Percentiles rank a stretch among this genome's conserved stretches.
These are phyloP conservation scores for Physcomitrellopsis africana DNA, from an alignment of 225 moss, liverwort and hornwort species.

Conservation along the genomic window DNA sequence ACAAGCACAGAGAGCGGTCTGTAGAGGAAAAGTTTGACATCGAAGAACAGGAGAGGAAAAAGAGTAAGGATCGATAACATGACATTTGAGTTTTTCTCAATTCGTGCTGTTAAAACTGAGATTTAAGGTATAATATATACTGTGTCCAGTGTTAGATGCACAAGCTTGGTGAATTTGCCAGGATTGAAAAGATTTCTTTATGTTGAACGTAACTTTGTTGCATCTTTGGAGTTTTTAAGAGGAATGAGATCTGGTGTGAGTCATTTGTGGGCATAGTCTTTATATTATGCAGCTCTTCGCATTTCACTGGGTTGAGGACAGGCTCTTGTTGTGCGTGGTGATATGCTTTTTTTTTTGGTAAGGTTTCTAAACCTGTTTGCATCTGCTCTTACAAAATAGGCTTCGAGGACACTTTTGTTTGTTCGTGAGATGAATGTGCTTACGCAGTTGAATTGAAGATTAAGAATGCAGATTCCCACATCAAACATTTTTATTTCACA, in stretches of 20 bases:
- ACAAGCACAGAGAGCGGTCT: constrained; percentile 40
- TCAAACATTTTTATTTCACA: too few species aligned
- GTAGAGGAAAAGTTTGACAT: constrained; percentile 25
- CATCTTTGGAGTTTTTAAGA: constrained; percentile 66
- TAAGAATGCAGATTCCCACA: too few species aligned
- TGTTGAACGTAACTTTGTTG: constrained; percentile 42
- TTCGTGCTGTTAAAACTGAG: constrained; percentile 21
- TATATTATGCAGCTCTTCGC: constrained; percentile 45
- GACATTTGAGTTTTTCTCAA: constrained; percentile 29
- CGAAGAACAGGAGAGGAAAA: constrained; percentile 30
- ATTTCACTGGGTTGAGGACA: constrained; percentile 55
- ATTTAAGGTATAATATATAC: neutral
- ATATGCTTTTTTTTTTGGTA: too few species aligned
- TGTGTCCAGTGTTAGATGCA: too few species aligned
- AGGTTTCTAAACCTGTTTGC: too few species aligned
- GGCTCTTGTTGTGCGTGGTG: constrained; percentile 23
- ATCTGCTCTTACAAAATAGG: too few species aligned
- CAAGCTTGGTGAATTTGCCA: neutral
- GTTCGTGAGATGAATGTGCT: too few species aligned
- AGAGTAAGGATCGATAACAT: constrained; percentile 37
- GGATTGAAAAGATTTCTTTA: neutral
- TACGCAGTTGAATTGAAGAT: too few species aligned
- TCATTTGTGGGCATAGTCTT: constrained; percentile 32
- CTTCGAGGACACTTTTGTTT: too few species aligned
- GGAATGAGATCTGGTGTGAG: constrained; percentile 46